Evolutionary conservation across 306 rosid genomes (phyloP), one percentile per base, ranked within the genome.

Genomic region (Luffa aegyptiaca): DNA sequence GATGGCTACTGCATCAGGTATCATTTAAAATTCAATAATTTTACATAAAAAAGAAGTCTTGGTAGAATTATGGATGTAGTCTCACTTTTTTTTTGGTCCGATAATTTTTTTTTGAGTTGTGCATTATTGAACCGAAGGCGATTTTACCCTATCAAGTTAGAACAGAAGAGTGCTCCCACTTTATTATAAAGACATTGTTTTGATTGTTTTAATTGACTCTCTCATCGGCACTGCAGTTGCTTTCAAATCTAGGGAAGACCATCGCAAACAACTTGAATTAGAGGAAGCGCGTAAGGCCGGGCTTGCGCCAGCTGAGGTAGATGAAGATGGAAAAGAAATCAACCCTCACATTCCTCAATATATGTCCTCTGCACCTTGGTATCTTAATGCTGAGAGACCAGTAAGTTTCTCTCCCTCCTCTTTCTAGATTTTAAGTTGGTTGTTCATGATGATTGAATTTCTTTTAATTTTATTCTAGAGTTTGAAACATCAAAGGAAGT

Each of bases 291-390:
- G 89, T 46, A 88, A 90, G 55, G 89, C 89, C 37, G 90, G 93
- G 71, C 91, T 89, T 81, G 91, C 88, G 0, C 89, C 90, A 16
- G 89, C 92, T 36, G 90, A 89, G 69, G 83, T 89, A 5, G 90
- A 89, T 70, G 90, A 85, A 80, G 84, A 88, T 90, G 90, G 90
- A 10, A 87, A 87, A 62, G 92, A 83, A 80, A 90, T 90, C 72
- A 88, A 87, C 81, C 95, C 92, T 80, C 95, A 88, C 45, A 88
- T 90, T 14, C 90, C 91, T 6, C 94, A 87, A 64, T 90, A 84
- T 74, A 88, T 86, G 90, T 86, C 90, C 11, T 84, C 88, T 74
- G 89, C 87, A 5, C 94, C 92, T 21, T 88, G 90, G 92, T 90
- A 90, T 84, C 84, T 88, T 55, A 90, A 88, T 75, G 79, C 89